Evolutionary conservation across 2,329 filamentous ascomycete species (phyloP).

Genomic region (Sporothrix protearum): DNA sequence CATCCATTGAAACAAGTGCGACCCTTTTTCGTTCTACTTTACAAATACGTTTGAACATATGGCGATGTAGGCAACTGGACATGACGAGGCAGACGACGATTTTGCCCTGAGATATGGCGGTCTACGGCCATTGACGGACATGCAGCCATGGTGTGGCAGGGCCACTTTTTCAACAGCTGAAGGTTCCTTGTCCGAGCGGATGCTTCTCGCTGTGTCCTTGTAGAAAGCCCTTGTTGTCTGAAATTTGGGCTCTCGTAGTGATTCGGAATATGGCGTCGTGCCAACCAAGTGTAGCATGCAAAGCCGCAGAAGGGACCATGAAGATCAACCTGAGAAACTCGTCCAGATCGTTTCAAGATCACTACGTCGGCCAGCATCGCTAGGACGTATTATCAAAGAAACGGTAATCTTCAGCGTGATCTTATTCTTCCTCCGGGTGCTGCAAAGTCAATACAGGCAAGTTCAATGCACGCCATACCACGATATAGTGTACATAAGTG

Average conservation of each 20-base stretch:
- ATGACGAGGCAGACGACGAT: background rate
- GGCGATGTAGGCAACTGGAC: background rate
- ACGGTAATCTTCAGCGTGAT: background rate
- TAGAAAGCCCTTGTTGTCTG: background rate
- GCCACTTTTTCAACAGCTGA: too few relatives aligned
- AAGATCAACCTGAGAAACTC: too few relatives aligned
- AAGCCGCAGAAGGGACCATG: too few relatives aligned
- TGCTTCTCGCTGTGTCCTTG: background rate
- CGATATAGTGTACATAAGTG: background rate
- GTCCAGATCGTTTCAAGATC: background rate
- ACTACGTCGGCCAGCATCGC: background rate
- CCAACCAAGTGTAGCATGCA: background rate
- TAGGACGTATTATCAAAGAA: too few relatives aligned
- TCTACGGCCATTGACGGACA: background rate
- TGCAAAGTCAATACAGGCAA: background rate
- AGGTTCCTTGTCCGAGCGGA: background rate
- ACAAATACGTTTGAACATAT: background rate
- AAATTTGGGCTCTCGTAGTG: background rate
- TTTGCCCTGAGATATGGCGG: background rate
- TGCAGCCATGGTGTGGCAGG: background rate
- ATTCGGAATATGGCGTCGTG: background rate
- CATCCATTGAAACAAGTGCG: slow-evolving; percentile 11
- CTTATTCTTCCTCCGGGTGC: background rate
- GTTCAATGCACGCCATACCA: background rate
- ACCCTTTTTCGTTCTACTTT: background rate